These are phyloP conservation scores for Umbelopsis sp. DNA, from an alignment of 192 early-diverging fungal genomes.

Conservation along the genomic window DNA sequence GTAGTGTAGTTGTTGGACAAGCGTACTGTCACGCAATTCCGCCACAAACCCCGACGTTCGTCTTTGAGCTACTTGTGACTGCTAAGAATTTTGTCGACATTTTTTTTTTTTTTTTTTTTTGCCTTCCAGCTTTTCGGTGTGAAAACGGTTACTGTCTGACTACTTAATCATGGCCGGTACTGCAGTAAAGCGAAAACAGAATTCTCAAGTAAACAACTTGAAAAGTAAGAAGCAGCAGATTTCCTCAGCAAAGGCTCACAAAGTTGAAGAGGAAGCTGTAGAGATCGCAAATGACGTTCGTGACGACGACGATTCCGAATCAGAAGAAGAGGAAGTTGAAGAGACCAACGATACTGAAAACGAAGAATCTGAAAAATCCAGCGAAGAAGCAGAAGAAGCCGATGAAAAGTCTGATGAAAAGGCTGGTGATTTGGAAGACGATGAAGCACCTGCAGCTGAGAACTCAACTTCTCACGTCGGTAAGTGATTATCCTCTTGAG, in stretches of 20 bases:
- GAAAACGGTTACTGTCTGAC: neutral
- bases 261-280: constrained; percentile 32
- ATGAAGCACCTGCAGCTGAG: neutral
- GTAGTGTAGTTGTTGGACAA: too few relatives aligned
- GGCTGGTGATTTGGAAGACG: neutral
- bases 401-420: constrained; percentile 17
- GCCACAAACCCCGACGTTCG: neutral
- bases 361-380: neutral
- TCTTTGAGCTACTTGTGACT: neutral
- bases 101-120: constrained; percentile 15
- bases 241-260: constrained; percentile 16
- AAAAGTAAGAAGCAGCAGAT: constrained; percentile 14
- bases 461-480: neutral
- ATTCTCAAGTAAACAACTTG: constrained; percentile 16
- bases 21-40: too few relatives aligned
- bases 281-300: constrained; percentile 13
- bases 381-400: neutral
- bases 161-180: constrained; percentile 16
- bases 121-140: neutral
- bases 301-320: neutral
- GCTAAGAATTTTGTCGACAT: neutral
- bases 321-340: neutral
- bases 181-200: constrained; percentile 12
- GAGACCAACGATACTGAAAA: neutral
- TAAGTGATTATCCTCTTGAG: neutral